These are phyloP conservation scores for Tephrocybe rancida DNA, from an alignment of 768 basidiomycete genomes.

Conservation along the genomic window DNA sequence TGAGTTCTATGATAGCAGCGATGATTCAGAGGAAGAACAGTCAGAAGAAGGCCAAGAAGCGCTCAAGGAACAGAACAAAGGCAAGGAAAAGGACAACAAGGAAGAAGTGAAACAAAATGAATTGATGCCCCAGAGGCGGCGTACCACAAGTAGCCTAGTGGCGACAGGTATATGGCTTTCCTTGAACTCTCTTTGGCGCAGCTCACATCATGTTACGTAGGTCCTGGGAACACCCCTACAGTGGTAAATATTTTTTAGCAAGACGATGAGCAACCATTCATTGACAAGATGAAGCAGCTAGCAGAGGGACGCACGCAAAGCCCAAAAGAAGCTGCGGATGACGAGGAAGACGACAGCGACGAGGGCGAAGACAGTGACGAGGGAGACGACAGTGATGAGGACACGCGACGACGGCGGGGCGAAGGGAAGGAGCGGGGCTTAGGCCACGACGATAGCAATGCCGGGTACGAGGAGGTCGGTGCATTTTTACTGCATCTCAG, in stretches of 20 bases:
- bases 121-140: slow-evolving; percentile 17
- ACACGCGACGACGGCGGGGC: slow-evolving; percentile 25
- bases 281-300: slow-evolving; percentile 99
- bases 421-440: slow-evolving; percentile 60
- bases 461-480: slow-evolving; percentile 48
- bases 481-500: slow-evolving; percentile 19
- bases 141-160: slow-evolving; percentile 77
- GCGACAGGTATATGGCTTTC: slow-evolving; percentile 65
- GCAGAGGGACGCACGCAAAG: slow-evolving; percentile 93
- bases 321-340: slow-evolving; percentile 63
- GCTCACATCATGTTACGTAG: slow-evolving; percentile 40
- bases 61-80: slow-evolving; percentile 40
- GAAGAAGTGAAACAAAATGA: slow-evolving; percentile 41
- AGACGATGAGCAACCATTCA: slow-evolving; percentile 97
- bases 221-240: slow-evolving; percentile 92
- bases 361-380: slow-evolving; percentile 47
- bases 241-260: slow-evolving; percentile 98
- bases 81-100: slow-evolving; percentile 46
- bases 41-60: slow-evolving; percentile 44
- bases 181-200: slow-evolving; percentile 9
- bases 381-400: too few species aligned
- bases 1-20: slow-evolving; percentile 64
- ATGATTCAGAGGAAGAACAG: slow-evolving; percentile 39
- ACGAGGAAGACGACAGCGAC: slow-evolving; percentile 50
- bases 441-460: slow-evolving; percentile 62